Evolutionary conservation across 495 filamentous ascomycete genomes (phyloP), one percentile per base, ranked within the genome.

Genomic region (Penicillium steckii): DNA sequence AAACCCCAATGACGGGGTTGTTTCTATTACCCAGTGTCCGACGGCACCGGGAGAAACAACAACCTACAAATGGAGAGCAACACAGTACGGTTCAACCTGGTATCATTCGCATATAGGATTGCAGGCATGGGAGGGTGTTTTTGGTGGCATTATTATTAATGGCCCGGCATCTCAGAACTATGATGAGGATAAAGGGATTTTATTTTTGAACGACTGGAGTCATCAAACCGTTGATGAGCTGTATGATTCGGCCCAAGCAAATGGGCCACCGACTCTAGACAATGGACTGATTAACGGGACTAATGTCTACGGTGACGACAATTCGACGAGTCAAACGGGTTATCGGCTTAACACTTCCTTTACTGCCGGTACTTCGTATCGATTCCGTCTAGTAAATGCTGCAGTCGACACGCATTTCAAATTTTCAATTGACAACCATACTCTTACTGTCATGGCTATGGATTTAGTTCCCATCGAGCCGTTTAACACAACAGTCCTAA

Each of bases 31-130:
- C 5, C 88, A 93, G 60, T 94, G 90, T 50, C 67, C 81, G 1
- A 79, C 84, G 41, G 72, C 79, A 8, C 83, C 87, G 0, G 85
- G 83, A 13, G 58, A 65, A 29, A 78, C 70, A 19, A 81, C 88
- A 45, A 87, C 78, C 8, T 91, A 91, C 59, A 80, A 85, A 57
- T 92, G 91, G 67, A 83, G 82, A 9, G 87, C 88, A 55, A 70
- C 82, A 33, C 84, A 90, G 64, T 82, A 83, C 9, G 88, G 88
- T 8, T 85, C 85, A 0, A 88, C 88, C 62, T 91, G 89, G 89
- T 91, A 90, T 58, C 87, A 91, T 64, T 87, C 85, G 0, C 88
- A 90, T 56, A 75, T 78, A 12, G 72, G 88, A 78, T 43, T 78
- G 80, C 87, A 86, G 1, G 78, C 87, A 0, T 71, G 68, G 61